Base-by-base conservation (phyloP, 441 rosid genomes). In the Populus hybrid region DNA sequence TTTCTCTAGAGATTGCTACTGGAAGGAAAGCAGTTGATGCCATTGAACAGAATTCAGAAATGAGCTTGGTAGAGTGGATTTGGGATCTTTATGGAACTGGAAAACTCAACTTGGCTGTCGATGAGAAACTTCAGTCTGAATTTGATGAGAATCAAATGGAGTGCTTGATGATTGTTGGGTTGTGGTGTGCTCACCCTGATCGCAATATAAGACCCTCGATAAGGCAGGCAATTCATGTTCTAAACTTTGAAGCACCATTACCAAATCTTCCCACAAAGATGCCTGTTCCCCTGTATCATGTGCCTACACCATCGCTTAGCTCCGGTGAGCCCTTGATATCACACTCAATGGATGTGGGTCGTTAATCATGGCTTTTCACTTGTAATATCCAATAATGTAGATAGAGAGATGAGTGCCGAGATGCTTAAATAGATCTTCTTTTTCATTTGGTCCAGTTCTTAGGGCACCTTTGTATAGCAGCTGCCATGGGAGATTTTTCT, bases 51-150 rank as follows among this genome's bases (percentile, higher is more conserved):
- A 21, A 36, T 0, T 16, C 69, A 53, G 76, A 77, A 21, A 6
- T 64, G 11, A 50, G 69, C 10, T 72, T 82, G 28, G 74, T 80
- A 5, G 75, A 35, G 23, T 79, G 79, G 77, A 70, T 82, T 14
- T 71, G 85, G 82, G 77, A 77, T 12, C 81, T 82, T 10, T 80
- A 77, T 14, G 81, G 71, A 38, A 18, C 40, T 40, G 72, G 72
- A 67, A 71, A 66, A 0, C 65, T 73, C 7, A 35, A 28, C 71
- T 66, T n/a, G 63, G 76, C 76, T 23, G 76, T 21, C 1, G 76
- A 74, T 23, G 68, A 63, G 14, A 63, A 20, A n/a, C 50, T 74
- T 11, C 8, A n/a, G 8, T 46, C n/a, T 3, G 18, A 79, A 1
- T 79, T 73, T 28, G 42, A 73, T 21, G 36, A 57, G 12, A n/a